Evolutionary conservation across 495 filamentous ascomycete species (phyloP), one percentile per base, ranked within the genome.

Genomic region (Durotheca rogersii): DNA sequence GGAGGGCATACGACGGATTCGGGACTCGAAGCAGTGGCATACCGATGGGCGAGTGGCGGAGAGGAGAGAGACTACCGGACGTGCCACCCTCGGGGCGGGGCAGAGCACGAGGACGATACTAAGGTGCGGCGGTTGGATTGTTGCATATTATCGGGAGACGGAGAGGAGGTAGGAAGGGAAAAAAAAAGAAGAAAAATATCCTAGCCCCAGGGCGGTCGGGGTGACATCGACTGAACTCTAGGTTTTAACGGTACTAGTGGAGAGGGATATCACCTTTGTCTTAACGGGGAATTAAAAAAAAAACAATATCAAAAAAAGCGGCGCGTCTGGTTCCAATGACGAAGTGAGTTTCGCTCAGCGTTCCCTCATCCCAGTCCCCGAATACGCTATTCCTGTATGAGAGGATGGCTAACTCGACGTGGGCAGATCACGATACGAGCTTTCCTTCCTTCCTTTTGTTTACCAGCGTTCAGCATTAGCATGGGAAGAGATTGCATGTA

Each of bases 31-130:
- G 61, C 0, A 54, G 58, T 19, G 63, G 65, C 11, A 67, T 82
- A 32, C 81, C 81, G 1, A 57, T 51, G 5, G 80, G 80, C 3
- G 81, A 81, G 58, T 83, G 80, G 80, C 74, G 80, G 61, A 70
- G 80, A 49, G 80, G 80, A 0, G 80, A 83, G 58, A 69, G 70
- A 42, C 47, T 80, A 31, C 78, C 80, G 39, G 76, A 78, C 17
- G 64, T 57, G 29, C 56, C 63, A 0, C 16, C 43, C 37, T 27
- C 35, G 16, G 58, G 43, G 18, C 51, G 61, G 34, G 41, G 56
- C 18, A 66, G 65, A 20, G 64, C 67, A 9, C 56, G 55, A n/a
- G 65, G 66, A 19, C 62, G 75, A n/a, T 65, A 67, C 54, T 63
- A 56, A 48, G 20, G 12, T 1, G 15, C 18, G 10, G 20, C 4